Percentiles rank a stretch among this genome's conserved stretches.
These are phyloP conservation scores for Symbiodinium pilosum DNA, from an alignment of 73 alveolate genomes.

Conservation along the genomic window DNA sequence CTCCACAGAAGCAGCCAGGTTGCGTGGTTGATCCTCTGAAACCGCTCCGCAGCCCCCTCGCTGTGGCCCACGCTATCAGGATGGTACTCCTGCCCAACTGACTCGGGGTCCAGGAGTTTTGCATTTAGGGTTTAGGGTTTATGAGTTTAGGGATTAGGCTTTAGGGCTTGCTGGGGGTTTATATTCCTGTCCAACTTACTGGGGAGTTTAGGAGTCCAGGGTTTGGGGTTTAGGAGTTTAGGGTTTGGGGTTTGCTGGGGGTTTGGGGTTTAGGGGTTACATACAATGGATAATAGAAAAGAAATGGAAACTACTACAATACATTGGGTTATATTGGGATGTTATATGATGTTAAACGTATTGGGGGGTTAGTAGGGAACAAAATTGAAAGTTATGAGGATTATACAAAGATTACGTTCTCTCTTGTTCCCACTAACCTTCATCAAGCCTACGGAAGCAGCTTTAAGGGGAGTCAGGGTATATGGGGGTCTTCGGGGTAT, in stretches of 20 bases:
- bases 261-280: background rate
- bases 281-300: no score
- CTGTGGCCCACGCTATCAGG: conserved; percentile 37
- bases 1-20: background rate
- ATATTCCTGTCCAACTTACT: background rate
- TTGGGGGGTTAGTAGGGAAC: no score
- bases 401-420: no score
- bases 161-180: background rate
- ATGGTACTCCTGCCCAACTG: conserved; percentile 13
- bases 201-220: background rate
- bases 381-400: no score
- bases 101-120: background rate
- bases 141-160: background rate
- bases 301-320: no score
- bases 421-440: no score
- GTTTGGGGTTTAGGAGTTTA: background rate
- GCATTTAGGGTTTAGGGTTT: background rate
- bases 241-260: background rate
- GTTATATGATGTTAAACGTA: no score
- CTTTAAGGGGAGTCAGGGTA: no score
- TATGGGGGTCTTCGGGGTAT: no score
- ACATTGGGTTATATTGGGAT: no score
- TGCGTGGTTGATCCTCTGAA: conserved; percentile 66
- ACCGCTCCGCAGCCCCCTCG: conserved; percentile 46
- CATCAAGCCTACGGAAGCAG: no score